Evolutionary conservation across 139 green algal species (phyloP), one percentile per base, ranked within the genome.

Genomic region (Chlorella sp.): DNA sequence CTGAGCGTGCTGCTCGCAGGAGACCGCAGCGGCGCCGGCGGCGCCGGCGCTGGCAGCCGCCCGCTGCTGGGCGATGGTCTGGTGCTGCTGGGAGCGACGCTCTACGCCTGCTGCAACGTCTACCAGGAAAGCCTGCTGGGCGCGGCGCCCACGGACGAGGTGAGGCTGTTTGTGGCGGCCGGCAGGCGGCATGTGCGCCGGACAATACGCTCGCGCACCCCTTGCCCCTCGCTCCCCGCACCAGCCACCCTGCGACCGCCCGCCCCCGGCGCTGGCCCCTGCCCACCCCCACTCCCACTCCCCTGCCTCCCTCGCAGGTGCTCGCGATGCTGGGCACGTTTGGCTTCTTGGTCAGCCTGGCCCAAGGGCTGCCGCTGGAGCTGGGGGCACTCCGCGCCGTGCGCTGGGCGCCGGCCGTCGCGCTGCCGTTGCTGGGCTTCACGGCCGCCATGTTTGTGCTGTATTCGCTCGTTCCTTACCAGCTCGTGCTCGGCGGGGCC

Each of bases 21-120:
- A 23, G 90, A 94, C 58, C 45, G 78, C 12, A 46, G 40, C 56
- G 71, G 50, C 25, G 55, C 33, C 55, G 31, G 71, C 48, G 33
- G 48, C 48, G 29, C 11, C 21, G 60, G 65, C 11, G 73, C 72
- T 21, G 82, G 80, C 36, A 70, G 33, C 48, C 29, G 63, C n/a
- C 85, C 88, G 7, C 51, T 92, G 41, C 53, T 91, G 51, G 91
- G 91, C 3, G 91, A 96, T 48, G 70, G 55, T 2, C 71, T 96
- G 31, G 91, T 93, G 67, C 31, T 95, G 21, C n/a, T 84, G 38
- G 91, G 87, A 0, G 86, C 91, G 8, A 48, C 63, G 38, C 64
- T 93, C 35, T 96, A 96, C 67, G 90, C 85, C 3, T 51, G 76
- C 8, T 85, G 79, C 71, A 96, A 96, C 70, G 89, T 96, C 25